phyloP scores from a whole-genome alignment of 1,284 basidiomycete genomes.

The Ganoderma lingzhi region DNA sequence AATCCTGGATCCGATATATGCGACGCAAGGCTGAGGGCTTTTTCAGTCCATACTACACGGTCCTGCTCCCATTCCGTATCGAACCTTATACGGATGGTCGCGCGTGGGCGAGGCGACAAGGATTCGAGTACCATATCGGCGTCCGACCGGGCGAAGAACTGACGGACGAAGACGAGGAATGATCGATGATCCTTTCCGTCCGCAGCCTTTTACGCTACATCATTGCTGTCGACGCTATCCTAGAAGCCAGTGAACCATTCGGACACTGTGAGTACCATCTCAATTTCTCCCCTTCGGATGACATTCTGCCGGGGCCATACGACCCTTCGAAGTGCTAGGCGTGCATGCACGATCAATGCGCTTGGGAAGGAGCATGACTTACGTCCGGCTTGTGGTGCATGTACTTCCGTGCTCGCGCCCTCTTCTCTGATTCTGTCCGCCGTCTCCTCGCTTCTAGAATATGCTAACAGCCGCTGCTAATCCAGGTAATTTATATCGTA shows the following conservation, averaged over 20 bases:
- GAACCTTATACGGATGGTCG: constrained; percentile 89
- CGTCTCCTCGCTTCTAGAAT: not conserved
- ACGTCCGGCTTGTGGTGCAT: constrained; percentile 53
- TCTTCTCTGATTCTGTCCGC: constrained; percentile 13
- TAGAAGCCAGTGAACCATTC: not conserved
- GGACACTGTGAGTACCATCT: constrained; percentile 36
- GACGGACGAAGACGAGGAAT: constrained; percentile 72
- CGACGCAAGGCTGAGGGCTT: constrained; percentile 8
- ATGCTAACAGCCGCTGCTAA: not conserved
- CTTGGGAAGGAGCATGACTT: constrained; percentile 60
- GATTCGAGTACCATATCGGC: constrained; percentile 67
- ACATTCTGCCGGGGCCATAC: constrained; percentile 81
- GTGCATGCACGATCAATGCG: constrained; percentile 14
- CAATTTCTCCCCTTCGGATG: constrained; percentile 51
- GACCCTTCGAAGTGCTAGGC: constrained; percentile 60
- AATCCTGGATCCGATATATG: not conserved
- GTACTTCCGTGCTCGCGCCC: constrained; percentile 12
- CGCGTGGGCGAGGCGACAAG: constrained; percentile 77
- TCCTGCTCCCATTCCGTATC: constrained; percentile 84
- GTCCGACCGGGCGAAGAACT: constrained; percentile 72
- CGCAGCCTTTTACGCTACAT: not conserved
- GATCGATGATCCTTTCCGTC: constrained; percentile 37
- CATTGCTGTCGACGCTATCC: constrained; percentile 12
- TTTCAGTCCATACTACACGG: constrained; percentile 73
- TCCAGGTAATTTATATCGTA: not conserved